Evolutionary conservation across 768 basidiomycete genomes (phyloP).

Genomic region (Macrolepiota dolichaula): DNA sequence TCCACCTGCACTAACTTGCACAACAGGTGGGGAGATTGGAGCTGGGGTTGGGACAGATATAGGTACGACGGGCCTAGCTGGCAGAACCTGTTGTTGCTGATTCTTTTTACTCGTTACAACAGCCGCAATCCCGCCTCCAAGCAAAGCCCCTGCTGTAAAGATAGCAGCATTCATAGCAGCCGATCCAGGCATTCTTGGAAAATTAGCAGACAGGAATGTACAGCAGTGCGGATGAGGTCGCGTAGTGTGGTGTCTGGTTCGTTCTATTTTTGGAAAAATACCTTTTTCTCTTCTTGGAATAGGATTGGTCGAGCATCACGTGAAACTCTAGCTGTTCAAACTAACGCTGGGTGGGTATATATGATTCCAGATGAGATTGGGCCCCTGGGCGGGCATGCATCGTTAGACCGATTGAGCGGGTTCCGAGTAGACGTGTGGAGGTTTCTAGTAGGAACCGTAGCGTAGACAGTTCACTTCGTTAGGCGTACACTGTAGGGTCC

Average conservation of each 20-base stretch:
- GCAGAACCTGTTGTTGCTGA: background rate
- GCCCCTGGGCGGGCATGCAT: no score
- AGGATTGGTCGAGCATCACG: background rate
- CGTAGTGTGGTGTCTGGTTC: background rate
- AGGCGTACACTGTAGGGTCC: no score
- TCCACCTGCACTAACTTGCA: constrained; percentile 45
- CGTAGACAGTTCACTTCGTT: no score
- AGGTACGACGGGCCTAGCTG: constrained; percentile 6
- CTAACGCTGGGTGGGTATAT: no score
- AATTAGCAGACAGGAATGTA: background rate
- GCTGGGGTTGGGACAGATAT: constrained; percentile 20
- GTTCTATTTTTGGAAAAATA: constrained; percentile 2
- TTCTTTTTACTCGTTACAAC: constrained; percentile 35
- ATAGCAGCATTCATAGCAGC: constrained; percentile 58
- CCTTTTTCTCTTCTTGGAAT: background rate
- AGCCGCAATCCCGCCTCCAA: constrained; percentile 74
- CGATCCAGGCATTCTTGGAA: constrained; percentile 5
- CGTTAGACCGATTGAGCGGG: no score
- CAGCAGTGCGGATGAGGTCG: background rate
- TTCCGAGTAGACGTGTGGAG: no score
- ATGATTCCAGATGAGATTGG: no score
- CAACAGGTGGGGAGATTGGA: constrained; percentile 29
- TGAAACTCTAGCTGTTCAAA: no score
- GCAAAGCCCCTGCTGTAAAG: constrained; percentile 78
- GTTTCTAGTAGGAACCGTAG: no score